Evolutionary conservation across 768 basidiomycete genomes (phyloP), one percentile per base, ranked within the genome.

Genomic region (Piloderma croceum): DNA sequence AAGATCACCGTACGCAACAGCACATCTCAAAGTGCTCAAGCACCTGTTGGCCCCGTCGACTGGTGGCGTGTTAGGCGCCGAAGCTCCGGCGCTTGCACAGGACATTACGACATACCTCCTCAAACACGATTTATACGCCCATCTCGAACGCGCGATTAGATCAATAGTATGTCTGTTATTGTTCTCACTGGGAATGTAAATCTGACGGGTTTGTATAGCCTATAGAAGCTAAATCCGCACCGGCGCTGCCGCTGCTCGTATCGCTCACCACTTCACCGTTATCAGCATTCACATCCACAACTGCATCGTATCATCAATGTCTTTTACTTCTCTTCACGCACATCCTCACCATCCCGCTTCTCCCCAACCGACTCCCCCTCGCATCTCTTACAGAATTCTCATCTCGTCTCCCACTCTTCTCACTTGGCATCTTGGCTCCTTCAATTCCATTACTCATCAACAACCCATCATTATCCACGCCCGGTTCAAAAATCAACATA

Each of bases 321-420:
- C n/a, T n/a, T n/a, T n/a, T n/a, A n/a, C n/a, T n/a, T n/a, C 51
- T 85, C 21, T 48, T 86, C 39, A 53, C 65, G 12, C 59, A 66
- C 44, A 76, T 93, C 40, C 67, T 94, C 42, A 73, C 81, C 2
- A 67, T 93, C 32, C 84, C 87, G 0, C 63, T 90, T 0, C 71
- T 97, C 0, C 90, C 89, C 1, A 83, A 87, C 58, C 83, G 79
- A 6, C 65, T 85, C 34, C 83, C 77, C 24, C 65, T 81, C 17
- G 58, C 63, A 1, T 71, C 77, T 17, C 71, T 94, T 24, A 77
- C 79, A 3, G 61, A 71, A 18, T 66, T 97, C 29, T 79, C 83
- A 12, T 67, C 77, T 12, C 66, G 70, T 7, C 66, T 93, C 10
- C 88, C 90, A 2, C 66, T 80, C 15, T 56, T 63, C 10, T 59